These are phyloP conservation scores for Pyracantha coccinea DNA, from an alignment of 331 rosid genomes.

Conservation along the genomic window DNA sequence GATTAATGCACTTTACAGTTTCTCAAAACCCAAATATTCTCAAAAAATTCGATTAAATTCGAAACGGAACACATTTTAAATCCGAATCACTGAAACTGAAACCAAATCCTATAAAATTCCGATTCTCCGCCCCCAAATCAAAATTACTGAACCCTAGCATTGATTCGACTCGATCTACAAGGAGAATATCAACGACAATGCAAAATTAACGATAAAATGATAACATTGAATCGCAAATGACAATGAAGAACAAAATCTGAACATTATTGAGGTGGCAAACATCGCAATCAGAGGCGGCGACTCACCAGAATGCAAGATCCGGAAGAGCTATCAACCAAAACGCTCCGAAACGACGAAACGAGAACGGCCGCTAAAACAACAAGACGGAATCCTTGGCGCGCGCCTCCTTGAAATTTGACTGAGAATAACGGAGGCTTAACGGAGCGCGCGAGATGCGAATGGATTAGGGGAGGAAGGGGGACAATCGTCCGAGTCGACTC, in stretches of 20 bases:
- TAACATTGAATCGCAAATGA: background rate
- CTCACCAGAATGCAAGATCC: slow-evolving; percentile 59
- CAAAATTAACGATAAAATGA: background rate
- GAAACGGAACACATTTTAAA: background rate
- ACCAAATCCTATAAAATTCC: background rate
- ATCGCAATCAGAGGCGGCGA: slow-evolving; percentile 17
- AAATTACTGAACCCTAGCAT: background rate
- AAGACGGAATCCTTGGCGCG: background rate
- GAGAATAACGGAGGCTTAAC: background rate
- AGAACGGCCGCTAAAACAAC: too few species aligned
- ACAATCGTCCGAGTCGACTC: slow-evolving; percentile 47
- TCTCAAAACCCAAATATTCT: background rate
- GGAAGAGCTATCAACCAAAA: background rate
- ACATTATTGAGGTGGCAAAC: background rate
- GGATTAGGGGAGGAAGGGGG: background rate
- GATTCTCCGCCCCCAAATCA: background rate
- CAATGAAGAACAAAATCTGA: slow-evolving; percentile 5
- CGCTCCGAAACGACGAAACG: background rate
- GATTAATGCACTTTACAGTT: background rate
- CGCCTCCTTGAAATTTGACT: background rate
- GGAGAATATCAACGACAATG: background rate
- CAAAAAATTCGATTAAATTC: background rate
- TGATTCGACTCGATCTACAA: background rate
- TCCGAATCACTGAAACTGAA: background rate
- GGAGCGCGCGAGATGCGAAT: background rate